Conservation (phyloP, 371 early-diverging fungal genomes). For the Mucor indicus region DNA sequence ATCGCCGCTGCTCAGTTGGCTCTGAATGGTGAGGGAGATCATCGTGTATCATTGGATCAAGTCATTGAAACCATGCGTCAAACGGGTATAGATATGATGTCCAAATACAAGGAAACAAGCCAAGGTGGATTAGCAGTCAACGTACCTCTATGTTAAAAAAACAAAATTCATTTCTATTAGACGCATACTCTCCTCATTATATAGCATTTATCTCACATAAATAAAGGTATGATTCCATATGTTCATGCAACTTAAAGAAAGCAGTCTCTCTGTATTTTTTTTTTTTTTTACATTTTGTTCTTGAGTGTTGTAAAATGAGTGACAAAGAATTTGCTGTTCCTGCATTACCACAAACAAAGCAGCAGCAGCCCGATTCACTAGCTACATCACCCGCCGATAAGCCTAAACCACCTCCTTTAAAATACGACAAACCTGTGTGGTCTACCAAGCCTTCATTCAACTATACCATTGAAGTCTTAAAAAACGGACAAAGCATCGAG, state of each 20-base stretch:
- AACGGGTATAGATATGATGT: conserved; percentile 90
- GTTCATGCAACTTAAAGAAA: too few relatives aligned
- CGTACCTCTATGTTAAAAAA: conserved; percentile 83
- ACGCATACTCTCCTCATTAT: too few relatives aligned
- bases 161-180: too few relatives aligned
- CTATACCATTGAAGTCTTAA: conserved; percentile 54
- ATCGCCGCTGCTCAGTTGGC: conserved; percentile 94
- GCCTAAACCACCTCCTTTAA: conserved; percentile 35
- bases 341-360: not conserved
- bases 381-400: not conserved
- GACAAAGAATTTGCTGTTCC: conserved; percentile 11
- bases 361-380: not conserved
- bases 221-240: too few relatives aligned
- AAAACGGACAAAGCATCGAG: conserved; percentile 51
- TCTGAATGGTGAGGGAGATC: conserved; percentile 86
- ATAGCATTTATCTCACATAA: too few relatives aligned
- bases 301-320: conserved; percentile 1
- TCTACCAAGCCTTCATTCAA: conserved; percentile 38
- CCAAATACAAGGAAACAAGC: conserved; percentile 95
- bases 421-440: conserved; percentile 58
- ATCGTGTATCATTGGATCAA: conserved; percentile 89
- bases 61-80: conserved; percentile 97
- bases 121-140: conserved; percentile 92
- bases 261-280: too few relatives aligned
- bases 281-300: conserved; percentile 2